Base-by-base conservation (phyloP, 176 grass and related monocot genomes). In the Thinopyrum elongatum region DNA sequence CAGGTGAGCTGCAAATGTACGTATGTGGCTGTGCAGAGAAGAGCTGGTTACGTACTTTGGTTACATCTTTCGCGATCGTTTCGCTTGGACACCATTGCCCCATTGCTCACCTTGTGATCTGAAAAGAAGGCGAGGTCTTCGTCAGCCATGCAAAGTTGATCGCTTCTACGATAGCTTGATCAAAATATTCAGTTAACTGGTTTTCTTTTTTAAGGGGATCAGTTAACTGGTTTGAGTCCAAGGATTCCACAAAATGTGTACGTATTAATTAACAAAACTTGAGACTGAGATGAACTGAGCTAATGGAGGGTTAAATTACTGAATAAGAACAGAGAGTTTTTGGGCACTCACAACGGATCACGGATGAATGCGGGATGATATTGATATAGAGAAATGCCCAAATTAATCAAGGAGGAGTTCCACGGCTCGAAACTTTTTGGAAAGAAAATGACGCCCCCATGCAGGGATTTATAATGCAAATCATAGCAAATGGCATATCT, bases 41-140 rank as follows among this genome's bases (percentile, higher is more conserved):
- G 49, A 39, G 35, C 4, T 8, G 3, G 29, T 42, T 63, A 27
- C 77, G 9, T 10, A 92, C 90, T 87, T 88, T 87, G 28, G 93
- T 92, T 31, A 92, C 87, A 86, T 94, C 93, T 70, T 90, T 92
- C 3, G 93, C 90, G 22, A 94, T 94, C 5, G 22, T 46, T 46
- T 15, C 3, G 70, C 29, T 33, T 16, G 57, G 44, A 41, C 71
- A 59, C 63, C 74, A 70, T 78, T 81, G 76, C 10, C 47, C 76
- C 92, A 89, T 92, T 81, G 33, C 19, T 70, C 25, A 23, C 11
- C 38, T 9, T 26, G 60, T 14, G 33, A 36, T 38, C 55, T 44
- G 17, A 35, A 34, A 34, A 39, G 9, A 44, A 55, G 79, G 8
- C 7, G 15, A 22, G 17, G 14, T 28, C 21, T 27, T 72, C 27